Conservation (phyloP, 352 stramenopile species). For the Pythium folliculosum region DNA sequence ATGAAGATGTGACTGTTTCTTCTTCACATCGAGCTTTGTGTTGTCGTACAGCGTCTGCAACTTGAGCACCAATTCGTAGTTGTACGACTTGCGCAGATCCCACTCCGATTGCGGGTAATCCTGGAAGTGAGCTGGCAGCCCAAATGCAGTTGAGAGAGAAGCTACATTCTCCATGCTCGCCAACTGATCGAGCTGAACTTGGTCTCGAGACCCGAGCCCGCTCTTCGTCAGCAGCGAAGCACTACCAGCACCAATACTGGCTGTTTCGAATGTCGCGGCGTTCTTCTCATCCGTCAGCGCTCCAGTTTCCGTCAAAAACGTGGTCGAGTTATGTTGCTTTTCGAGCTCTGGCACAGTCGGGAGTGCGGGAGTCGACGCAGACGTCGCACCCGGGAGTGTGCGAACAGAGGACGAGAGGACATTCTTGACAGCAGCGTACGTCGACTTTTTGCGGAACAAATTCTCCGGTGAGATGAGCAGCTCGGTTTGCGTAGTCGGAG, state of each 20-base stretch:
- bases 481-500: slow-evolving; percentile 38
- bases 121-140: slow-evolving; percentile 68
- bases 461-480: slow-evolving; percentile 70
- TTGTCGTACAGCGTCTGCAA: slow-evolving; percentile 74
- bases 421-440: slow-evolving; percentile 60
- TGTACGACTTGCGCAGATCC: slow-evolving; percentile 78
- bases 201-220: slow-evolving; percentile 9
- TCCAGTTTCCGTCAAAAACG: slow-evolving; percentile 32
- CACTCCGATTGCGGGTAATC: slow-evolving; percentile 81
- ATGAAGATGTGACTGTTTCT: slow-evolving; percentile 68
- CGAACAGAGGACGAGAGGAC: slow-evolving; percentile 62
- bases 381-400: slow-evolving; percentile 35
- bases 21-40: slow-evolving; percentile 55
- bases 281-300: slow-evolving; percentile 9
- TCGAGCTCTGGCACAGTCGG: slow-evolving; percentile 31
- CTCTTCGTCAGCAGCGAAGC: neutral
- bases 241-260: neutral
- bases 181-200: slow-evolving; percentile 32
- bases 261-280: neutral
- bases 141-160: slow-evolving; percentile 50
- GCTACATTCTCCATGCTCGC: slow-evolving; percentile 26
- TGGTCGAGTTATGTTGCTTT: slow-evolving; percentile 11
- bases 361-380: slow-evolving; percentile 40
- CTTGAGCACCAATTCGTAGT: slow-evolving; percentile 75
- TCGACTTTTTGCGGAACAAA: slow-evolving; percentile 64